These are phyloP conservation scores for Globisporangium cylindrosporum DNA, from an alignment of 352 stramenopile genomes.

Conservation along the genomic window DNA sequence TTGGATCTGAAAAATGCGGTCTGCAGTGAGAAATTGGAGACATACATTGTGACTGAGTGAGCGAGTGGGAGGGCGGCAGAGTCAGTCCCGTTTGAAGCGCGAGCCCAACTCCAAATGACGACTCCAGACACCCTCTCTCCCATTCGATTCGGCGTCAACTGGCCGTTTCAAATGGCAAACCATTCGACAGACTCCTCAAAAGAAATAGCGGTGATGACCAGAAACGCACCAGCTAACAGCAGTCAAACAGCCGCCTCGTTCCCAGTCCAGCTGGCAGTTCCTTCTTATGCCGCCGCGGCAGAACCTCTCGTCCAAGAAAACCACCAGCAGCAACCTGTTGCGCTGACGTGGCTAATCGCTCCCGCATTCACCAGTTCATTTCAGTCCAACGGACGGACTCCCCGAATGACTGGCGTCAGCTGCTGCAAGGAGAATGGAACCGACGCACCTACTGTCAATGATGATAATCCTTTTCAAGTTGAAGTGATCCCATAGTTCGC, in stretches of 20 bases:
- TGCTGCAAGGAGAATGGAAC: background rate
- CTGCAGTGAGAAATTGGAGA: background rate
- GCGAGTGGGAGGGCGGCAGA: background rate
- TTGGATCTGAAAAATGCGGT: background rate
- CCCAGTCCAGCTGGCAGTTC: background rate
- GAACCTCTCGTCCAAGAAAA: background rate
- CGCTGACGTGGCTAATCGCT: background rate
- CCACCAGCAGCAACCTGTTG: conserved; percentile 3
- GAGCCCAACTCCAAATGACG: background rate
- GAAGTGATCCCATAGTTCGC: background rate
- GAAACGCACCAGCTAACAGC: background rate
- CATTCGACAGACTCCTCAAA: background rate
- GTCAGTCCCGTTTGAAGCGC: background rate
- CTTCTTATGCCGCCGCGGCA: background rate
- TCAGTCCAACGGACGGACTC: too few relatives aligned
- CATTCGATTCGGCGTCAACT: background rate
- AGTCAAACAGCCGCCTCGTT: background rate
- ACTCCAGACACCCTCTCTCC: background rate
- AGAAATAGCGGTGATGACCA: background rate
- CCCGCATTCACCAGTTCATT: background rate
- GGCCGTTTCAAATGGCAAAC: background rate
- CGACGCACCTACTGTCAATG: background rate
- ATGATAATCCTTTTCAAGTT: conserved; percentile 1
- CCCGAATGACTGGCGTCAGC: background rate
- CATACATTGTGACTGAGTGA: background rate